Percentiles rank a stretch among this genome's conserved stretches.
Conservation (phyloP, 1,284 basidiomycete genomes). For the Apiotrichum siamense region DNA sequence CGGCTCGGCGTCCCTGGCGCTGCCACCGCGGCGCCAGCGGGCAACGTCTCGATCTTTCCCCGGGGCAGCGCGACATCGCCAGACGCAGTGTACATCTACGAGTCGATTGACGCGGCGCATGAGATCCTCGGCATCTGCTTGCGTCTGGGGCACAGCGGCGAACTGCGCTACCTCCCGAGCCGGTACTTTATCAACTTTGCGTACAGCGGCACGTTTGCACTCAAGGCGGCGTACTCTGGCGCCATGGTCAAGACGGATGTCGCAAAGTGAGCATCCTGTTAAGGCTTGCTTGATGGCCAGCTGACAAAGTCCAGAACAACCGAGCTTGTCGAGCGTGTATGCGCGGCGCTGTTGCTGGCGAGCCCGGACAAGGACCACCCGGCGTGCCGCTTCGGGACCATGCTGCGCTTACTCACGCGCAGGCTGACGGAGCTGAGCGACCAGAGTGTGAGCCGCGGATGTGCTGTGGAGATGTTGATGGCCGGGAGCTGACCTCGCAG, state of each 20-base stretch:
- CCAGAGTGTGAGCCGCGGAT: conserved; percentile 26
- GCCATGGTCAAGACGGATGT: conserved; percentile 30
- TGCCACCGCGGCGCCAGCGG: conserved; percentile 6
- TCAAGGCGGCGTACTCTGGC: conserved; percentile 42
- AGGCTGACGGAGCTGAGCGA: conserved; percentile 39
- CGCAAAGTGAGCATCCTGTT: conserved; percentile 33
- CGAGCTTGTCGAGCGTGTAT: conserved; percentile 37
- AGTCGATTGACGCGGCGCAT: conserved; percentile 44
- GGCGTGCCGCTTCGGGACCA: conserved; percentile 41
- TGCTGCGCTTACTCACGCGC: conserved; percentile 38
- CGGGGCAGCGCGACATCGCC: conserved; percentile 43
- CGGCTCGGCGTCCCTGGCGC: conserved; percentile 15
- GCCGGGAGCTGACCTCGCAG: no score
- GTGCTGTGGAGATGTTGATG: not conserved
- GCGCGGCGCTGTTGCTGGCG: conserved; percentile 30
- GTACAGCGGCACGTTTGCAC: conserved; percentile 41
- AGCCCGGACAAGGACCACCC: conserved; percentile 44
- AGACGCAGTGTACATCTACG: conserved; percentile 46
- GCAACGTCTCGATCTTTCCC: conserved; percentile 25
- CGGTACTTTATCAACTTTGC: conserved; percentile 44
- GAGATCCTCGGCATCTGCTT: conserved; percentile 44
- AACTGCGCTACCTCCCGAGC: conserved; percentile 40
- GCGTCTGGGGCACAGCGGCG: conserved; percentile 37
- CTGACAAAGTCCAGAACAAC: conserved; percentile 28
- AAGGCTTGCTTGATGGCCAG: not conserved